Evolutionary conservation across 768 basidiomycete species (phyloP).

Genomic region (Trametes villosa): DNA sequence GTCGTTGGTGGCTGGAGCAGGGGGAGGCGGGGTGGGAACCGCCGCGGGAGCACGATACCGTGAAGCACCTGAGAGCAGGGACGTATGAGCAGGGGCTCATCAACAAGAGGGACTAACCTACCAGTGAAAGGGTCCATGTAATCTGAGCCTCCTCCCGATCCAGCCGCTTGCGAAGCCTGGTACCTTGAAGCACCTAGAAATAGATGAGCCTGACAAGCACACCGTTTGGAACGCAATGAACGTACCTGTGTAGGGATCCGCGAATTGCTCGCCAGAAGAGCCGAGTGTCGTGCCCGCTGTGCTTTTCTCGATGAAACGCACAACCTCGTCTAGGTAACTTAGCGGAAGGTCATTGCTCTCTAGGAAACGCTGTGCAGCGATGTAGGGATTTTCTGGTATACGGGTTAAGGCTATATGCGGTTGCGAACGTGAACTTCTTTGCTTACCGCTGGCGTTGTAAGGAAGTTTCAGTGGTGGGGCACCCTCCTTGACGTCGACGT

Average conservation of each 20-base stretch:
- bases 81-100: slow-evolving; percentile 15
- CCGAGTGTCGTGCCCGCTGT: slow-evolving; percentile 78
- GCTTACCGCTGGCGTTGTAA: slow-evolving; percentile 85
- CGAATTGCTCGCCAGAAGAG: slow-evolving; percentile 56
- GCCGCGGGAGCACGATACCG: slow-evolving; percentile 35
- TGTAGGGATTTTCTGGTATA: slow-evolving; percentile 84
- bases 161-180: slow-evolving; percentile 29
- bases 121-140: slow-evolving; percentile 37
- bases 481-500: slow-evolving; percentile 94
- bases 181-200: slow-evolving; percentile 39
- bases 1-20: slow-evolving; percentile 52
- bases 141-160: slow-evolving; percentile 20
- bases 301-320: slow-evolving; percentile 92
- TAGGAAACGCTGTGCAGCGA: slow-evolving; percentile 89
- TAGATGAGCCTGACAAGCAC: background rate
- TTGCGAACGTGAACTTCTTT: background rate
- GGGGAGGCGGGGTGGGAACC: slow-evolving; percentile 35
- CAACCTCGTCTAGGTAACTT: slow-evolving; percentile 87
- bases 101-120: slow-evolving; percentile 6
- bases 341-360: slow-evolving; percentile 80
- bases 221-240: background rate
- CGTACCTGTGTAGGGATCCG: slow-evolving; percentile 90
- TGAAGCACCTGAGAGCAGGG: slow-evolving; percentile 34
- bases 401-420: background rate
- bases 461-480: slow-evolving; percentile 92